Percentiles rank a stretch among this genome's conserved stretches.
Conservation (phyloP, 805 yeast genomes). For the Lipomyces lipofer region DNA sequence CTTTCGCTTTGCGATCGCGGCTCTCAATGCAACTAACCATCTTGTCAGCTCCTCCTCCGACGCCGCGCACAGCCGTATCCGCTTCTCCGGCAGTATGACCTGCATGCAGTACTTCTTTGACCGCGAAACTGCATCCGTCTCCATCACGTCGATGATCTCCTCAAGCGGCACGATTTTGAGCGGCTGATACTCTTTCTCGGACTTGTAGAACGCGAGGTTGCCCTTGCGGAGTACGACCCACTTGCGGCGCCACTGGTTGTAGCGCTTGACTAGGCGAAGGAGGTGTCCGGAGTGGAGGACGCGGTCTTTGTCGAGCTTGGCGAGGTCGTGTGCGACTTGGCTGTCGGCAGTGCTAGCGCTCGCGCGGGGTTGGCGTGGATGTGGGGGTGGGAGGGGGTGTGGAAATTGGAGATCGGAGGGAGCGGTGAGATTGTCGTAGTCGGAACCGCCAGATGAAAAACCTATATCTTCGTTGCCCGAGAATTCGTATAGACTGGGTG, state of each 20-base stretch:
- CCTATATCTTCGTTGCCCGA: slow-evolving; percentile 29
- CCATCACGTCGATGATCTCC: slow-evolving; percentile 51
- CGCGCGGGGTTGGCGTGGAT: neutral
- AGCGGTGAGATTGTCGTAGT: slow-evolving; percentile 5
- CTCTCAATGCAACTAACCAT: slow-evolving; percentile 52
- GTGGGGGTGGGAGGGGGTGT: neutral
- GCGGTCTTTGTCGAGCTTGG: slow-evolving; percentile 39
- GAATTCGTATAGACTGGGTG: slow-evolving; percentile 18
- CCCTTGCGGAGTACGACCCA: slow-evolving; percentile 48
- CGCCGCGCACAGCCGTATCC: slow-evolving; percentile 48
- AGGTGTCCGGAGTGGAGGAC: slow-evolving; percentile 47
- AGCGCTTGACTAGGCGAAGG: slow-evolving; percentile 44
- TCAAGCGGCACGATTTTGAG: slow-evolving; percentile 41
- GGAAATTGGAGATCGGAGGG: slow-evolving; percentile 10
- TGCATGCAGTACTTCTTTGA: slow-evolving; percentile 49
- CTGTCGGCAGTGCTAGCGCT: neutral
- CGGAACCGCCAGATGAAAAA: slow-evolving; percentile 31
- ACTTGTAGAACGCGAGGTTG: slow-evolving; percentile 46
- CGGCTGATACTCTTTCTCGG: slow-evolving; percentile 34
- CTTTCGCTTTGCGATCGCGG: slow-evolving; percentile 21
- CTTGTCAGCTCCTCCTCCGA: slow-evolving; percentile 49
- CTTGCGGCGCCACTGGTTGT: slow-evolving; percentile 52
- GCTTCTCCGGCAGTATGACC: slow-evolving; percentile 49
- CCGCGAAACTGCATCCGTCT: slow-evolving; percentile 50
- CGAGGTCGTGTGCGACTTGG: slow-evolving; percentile 8